These are phyloP conservation scores for Symbiodinium pilosum DNA, from an alignment of 73 alveolate genomes.

Conservation along the genomic window DNA sequence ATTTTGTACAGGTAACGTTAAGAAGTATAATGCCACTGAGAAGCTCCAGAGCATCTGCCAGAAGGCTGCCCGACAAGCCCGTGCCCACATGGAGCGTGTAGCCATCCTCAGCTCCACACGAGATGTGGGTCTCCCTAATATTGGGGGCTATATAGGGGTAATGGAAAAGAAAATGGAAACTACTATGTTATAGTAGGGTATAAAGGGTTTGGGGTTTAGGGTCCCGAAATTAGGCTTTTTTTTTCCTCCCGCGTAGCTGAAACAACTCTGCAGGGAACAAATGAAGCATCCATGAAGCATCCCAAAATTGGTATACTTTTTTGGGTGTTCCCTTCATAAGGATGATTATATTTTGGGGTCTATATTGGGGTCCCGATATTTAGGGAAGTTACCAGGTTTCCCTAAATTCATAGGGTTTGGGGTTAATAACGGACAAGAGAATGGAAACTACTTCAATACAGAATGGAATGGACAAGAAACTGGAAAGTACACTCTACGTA, in stretches of 20 bases:
- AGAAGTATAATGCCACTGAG: neutral
- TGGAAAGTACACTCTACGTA: neutral
- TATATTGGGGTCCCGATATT: no score
- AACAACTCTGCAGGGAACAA: no score
- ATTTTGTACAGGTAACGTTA: no score
- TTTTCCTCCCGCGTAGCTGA: no score
- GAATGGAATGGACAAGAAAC: neutral
- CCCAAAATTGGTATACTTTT: no score
- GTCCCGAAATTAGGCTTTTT: no score
- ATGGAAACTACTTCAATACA: neutral
- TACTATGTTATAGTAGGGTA: neutral
- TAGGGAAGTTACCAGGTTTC: no score
- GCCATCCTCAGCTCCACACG: neutral
- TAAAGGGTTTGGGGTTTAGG: neutral
- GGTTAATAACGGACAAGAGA: no score
- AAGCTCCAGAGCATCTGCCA: neutral
- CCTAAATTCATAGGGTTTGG: no score
- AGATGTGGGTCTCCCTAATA: neutral
- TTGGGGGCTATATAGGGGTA: neutral
- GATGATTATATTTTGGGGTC: no score
- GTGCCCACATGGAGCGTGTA: neutral
- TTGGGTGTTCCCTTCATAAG: no score
- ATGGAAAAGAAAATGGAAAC: neutral
- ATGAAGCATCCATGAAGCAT: no score
- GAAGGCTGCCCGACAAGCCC: neutral